These are phyloP conservation scores for Debaryomyces sp. DNA, from an alignment of 1,139 yeast genomes.

Conservation along the genomic window DNA sequence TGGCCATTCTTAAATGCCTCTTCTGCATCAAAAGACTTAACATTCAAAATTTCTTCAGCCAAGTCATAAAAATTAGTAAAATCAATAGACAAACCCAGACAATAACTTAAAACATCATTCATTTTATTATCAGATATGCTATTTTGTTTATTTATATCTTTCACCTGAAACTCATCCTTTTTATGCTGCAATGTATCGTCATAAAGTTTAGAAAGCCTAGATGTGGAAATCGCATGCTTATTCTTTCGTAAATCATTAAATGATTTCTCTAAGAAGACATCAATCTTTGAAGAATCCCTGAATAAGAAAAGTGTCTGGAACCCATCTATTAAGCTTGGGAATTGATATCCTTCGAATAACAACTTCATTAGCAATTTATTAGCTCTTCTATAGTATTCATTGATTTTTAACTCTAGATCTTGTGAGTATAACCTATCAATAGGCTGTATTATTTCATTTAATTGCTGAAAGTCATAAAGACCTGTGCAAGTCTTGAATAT, in stretches of 20 bases:
- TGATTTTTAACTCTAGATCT: slow-evolving; percentile 59
- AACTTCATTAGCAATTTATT: slow-evolving; percentile 63
- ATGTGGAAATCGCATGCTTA: slow-evolving; percentile 33
- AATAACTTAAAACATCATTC: slow-evolving; percentile 9
- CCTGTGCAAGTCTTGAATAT: slow-evolving; percentile 66
- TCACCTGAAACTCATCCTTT: slow-evolving; percentile 5
- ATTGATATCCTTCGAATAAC: slow-evolving; percentile 61
- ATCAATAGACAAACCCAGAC: slow-evolving; percentile 31
- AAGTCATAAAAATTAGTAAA: slow-evolving; percentile 54
- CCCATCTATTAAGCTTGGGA: slow-evolving; percentile 48
- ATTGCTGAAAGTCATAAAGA: slow-evolving; percentile 32
- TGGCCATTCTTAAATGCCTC: slow-evolving; percentile 45
- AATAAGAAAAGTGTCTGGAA: slow-evolving; percentile 59
- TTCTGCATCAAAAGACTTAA: slow-evolving; percentile 65
- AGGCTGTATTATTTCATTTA: slow-evolving; percentile 31
- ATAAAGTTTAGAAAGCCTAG: slow-evolving; percentile 31
- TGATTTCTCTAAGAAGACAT: slow-evolving; percentile 41
- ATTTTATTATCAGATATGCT: slow-evolving; percentile 1
- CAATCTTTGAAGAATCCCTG: slow-evolving; percentile 48
- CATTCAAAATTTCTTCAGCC: slow-evolving; percentile 64
- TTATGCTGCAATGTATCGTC: slow-evolving; percentile 19
- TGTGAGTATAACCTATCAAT: slow-evolving; percentile 55
- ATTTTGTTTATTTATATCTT: slow-evolving; percentile 3
- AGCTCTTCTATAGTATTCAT: slow-evolving; percentile 68
- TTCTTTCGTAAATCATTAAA: slow-evolving; percentile 39